Evolutionary conservation across 257 asterid genomes (phyloP).

Genomic region (Fraxinus excelsior): DNA sequence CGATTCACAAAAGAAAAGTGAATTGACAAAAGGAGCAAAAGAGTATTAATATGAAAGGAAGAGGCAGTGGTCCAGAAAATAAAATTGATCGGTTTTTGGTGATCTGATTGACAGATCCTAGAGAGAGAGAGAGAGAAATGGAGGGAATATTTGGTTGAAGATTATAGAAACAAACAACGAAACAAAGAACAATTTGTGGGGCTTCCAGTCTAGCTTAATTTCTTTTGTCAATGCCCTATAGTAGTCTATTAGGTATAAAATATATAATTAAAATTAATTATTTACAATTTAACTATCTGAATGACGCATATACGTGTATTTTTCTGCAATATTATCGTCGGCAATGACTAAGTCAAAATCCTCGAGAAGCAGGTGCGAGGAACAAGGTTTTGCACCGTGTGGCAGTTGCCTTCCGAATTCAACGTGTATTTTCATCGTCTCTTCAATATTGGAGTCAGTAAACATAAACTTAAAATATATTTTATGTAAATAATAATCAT

Average conservation of each 20-base stretch:
- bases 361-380: slow-evolving; percentile 4
- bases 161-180: slow-evolving; percentile 11
- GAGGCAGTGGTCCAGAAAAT: slow-evolving; percentile 23
- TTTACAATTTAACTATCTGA: no score
- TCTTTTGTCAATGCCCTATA: slow-evolving; percentile 6
- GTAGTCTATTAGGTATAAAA: background rate
- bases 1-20: no score
- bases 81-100: slow-evolving; percentile 18
- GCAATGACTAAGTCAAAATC: no score
- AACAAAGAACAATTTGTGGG: slow-evolving; percentile 40
- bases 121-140: background rate
- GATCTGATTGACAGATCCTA: slow-evolving; percentile 27
- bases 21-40: background rate
- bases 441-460: no score
- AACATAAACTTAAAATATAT: no score
- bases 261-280: no score
- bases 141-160: background rate
- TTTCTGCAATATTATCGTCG: no score
- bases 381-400: slow-evolving; percentile 35
- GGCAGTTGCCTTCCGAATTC: no score
- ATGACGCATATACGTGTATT: no score
- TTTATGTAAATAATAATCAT: no score
- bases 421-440: no score
- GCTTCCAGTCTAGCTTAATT: no score
- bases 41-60: background rate